Evolutionary conservation across 2,329 filamentous ascomycete genomes (phyloP).

Genomic region (Sporothrix curviconia): DNA sequence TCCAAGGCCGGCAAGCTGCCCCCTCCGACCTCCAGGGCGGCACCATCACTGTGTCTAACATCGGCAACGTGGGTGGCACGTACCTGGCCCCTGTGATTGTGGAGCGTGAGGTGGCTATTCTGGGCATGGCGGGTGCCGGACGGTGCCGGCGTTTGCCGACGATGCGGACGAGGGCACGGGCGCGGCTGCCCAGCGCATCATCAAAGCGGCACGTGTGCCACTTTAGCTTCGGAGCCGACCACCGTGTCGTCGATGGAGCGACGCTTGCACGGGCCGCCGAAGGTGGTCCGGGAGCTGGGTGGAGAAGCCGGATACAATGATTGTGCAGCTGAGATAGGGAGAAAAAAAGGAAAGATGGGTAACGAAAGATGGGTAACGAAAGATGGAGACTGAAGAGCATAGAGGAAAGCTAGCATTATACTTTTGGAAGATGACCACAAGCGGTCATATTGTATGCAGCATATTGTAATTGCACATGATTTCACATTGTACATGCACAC

Average conservation of each 20-base stretch:
- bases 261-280: conserved; percentile 89
- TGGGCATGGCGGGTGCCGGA: conserved; percentile 78
- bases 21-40: conserved; percentile 71
- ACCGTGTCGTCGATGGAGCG: conserved; percentile 88
- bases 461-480: no score
- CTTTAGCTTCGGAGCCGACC: conserved; percentile 95
- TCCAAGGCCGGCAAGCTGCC: conserved; percentile 70
- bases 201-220: conserved; percentile 76
- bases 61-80: conserved; percentile 88
- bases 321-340: conserved; percentile 65
- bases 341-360: neutral
- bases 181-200: conserved; percentile 58
- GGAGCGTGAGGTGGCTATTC: conserved; percentile 81
- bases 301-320: conserved; percentile 81
- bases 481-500: neutral
- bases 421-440: neutral
- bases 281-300: conserved; percentile 67
- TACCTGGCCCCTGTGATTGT: conserved; percentile 90
- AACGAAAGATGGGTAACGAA: neutral
- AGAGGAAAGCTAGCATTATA: neutral
- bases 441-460: neutral
- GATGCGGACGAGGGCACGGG: conserved; percentile 44
- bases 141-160: conserved; percentile 70
- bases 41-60: conserved; percentile 94
- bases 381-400: neutral